phyloP scores from a whole-genome alignment of 371 early-diverging fungal genomes.

The Mortierella sp. region DNA sequence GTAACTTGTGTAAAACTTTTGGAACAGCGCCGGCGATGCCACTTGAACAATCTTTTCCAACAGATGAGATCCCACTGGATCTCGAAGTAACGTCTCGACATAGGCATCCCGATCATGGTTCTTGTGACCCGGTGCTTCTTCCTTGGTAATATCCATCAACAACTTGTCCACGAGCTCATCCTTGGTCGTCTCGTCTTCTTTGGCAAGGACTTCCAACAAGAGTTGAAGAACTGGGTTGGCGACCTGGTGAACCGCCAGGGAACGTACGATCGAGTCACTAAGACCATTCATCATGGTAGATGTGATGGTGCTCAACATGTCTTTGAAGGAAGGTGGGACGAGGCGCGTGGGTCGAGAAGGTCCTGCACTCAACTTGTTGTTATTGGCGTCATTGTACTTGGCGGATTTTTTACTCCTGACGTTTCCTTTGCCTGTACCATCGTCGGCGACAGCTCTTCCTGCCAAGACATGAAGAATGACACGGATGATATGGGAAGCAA shows the following conservation, averaged over 20 bases:
- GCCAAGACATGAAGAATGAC: conserved; percentile 74
- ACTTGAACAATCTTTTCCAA: conserved; percentile 69
- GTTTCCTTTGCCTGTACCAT: conserved; percentile 59
- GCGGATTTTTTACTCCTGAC: conserved; percentile 72
- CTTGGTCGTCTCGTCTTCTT: conserved; percentile 61
- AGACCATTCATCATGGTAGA: conserved; percentile 63
- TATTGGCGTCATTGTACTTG: conserved; percentile 75
- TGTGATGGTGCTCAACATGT: conserved; percentile 66
- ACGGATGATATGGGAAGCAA: conserved; percentile 82
- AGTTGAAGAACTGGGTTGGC: conserved; percentile 85
- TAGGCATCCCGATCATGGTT: conserved; percentile 64
- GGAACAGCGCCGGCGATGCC: conserved; percentile 67
- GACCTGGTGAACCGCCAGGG: conserved; percentile 70
- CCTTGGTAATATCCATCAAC: conserved; percentile 69
- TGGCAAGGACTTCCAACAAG: conserved; percentile 66
- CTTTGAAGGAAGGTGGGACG: conserved; percentile 72
- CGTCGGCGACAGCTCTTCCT: conserved; percentile 69
- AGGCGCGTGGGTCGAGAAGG: conserved; percentile 56
- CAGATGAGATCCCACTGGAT: conserved; percentile 76
- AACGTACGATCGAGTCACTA: conserved; percentile 67
- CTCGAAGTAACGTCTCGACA: conserved; percentile 68
- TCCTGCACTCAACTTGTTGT: conserved; percentile 58
- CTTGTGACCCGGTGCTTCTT: conserved; percentile 49
- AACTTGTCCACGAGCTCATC: conserved; percentile 71
- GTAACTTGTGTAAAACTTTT: conserved; percentile 72